phyloP scores from a whole-genome alignment of 2,329 filamentous ascomycete genomes.

The Camptophora hylomeconis region DNA sequence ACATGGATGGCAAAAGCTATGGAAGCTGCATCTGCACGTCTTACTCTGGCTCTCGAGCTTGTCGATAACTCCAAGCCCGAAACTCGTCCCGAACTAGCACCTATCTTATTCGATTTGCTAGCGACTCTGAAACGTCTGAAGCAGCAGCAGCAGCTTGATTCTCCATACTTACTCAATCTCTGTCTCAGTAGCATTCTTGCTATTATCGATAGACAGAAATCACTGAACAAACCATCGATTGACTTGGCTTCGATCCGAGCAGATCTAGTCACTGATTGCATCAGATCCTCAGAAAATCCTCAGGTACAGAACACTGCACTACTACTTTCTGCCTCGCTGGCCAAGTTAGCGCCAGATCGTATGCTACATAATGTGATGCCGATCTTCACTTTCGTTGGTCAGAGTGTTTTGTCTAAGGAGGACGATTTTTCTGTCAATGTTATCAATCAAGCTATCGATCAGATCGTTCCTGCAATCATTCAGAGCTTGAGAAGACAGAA shows the following conservation, averaged over 20 bases:
- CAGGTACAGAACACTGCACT: constrained; percentile 89
- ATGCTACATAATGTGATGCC: constrained; percentile 98
- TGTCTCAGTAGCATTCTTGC: constrained; percentile 69
- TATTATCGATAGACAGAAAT: constrained; percentile 67
- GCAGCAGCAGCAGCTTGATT: constrained; percentile 66
- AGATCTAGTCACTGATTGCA: constrained; percentile 85
- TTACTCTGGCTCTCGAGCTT: constrained; percentile 74
- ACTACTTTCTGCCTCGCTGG: constrained; percentile 73
- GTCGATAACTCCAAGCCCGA: constrained; percentile 69
- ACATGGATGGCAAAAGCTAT: constrained; percentile 22
- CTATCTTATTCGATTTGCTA: constrained; percentile 70
- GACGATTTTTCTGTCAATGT: constrained; percentile 97
- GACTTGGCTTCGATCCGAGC: constrained; percentile 71
- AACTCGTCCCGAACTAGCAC: constrained; percentile 61
- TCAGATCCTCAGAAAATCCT: constrained; percentile 79
- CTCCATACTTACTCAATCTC: constrained; percentile 80
- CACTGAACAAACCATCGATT: constrained; percentile 41
- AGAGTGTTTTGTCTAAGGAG: constrained; percentile 76
- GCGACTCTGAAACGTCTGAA: constrained; percentile 77
- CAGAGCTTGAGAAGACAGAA: constrained; percentile 67
- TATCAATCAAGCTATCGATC: constrained; percentile 83
- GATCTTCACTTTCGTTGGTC: constrained; percentile 96
- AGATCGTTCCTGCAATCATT: constrained; percentile 84
- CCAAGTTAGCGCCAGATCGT: constrained; percentile 75
- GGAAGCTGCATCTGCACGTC: constrained; percentile 7